phyloP scores from a whole-genome alignment of 2,329 filamentous ascomycete genomes.

The Aspergillus tanneri region DNA sequence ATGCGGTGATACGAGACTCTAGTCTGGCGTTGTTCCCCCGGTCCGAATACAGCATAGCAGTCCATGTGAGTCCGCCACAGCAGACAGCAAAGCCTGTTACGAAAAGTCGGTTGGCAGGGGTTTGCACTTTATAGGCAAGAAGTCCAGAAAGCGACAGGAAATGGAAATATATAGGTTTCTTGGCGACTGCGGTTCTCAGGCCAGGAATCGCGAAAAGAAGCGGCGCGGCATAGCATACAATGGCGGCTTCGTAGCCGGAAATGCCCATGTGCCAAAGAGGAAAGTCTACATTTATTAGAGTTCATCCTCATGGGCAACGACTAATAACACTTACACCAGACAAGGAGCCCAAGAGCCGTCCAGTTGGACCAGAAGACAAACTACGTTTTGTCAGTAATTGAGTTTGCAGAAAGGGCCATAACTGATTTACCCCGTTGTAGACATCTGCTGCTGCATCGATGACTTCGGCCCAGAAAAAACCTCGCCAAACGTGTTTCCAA shows the following conservation, averaged over 20 bases:
- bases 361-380: slow-evolving; percentile 96
- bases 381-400: slow-evolving; percentile 46
- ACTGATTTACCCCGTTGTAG: slow-evolving; percentile 74
- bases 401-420: not conserved
- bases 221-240: slow-evolving; percentile 81
- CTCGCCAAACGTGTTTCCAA: slow-evolving; percentile 68
- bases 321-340: slow-evolving; percentile 74
- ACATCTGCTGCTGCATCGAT: slow-evolving; percentile 83
- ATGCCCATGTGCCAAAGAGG: slow-evolving; percentile 99
- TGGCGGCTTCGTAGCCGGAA: slow-evolving; percentile 87
- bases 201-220: slow-evolving; percentile 70
- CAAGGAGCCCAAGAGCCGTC: slow-evolving; percentile 80
- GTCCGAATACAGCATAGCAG: slow-evolving; percentile 76
- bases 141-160: slow-evolving; percentile 76
- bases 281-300: slow-evolving; percentile 63
- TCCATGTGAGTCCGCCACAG: slow-evolving; percentile 80
- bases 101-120: slow-evolving; percentile 74
- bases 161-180: slow-evolving; percentile 69
- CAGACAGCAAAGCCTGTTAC: slow-evolving; percentile 76
- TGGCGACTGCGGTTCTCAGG: slow-evolving; percentile 66
- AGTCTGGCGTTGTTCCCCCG: slow-evolving; percentile 70
- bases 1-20: slow-evolving; percentile 78
- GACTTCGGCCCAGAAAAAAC: slow-evolving; percentile 71
- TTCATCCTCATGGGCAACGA: not conserved
- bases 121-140: slow-evolving; percentile 71